phyloP scores from a whole-genome alignment of 495 filamentous ascomycete genomes.

The Copromyces sp. region DNA sequence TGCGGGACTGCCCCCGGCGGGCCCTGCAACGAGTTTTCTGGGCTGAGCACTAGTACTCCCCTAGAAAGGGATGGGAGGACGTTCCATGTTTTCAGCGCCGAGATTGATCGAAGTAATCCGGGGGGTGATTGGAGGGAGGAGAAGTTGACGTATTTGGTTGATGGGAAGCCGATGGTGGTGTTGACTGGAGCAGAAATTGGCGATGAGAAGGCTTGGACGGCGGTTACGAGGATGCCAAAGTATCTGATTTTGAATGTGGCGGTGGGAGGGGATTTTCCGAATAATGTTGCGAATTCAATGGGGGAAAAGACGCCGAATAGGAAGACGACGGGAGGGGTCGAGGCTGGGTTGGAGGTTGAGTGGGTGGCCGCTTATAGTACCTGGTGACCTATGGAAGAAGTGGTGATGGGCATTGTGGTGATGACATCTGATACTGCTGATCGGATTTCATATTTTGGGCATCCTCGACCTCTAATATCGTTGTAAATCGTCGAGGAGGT shows the following conservation, averaged over 20 bases:
- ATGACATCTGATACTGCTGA: background rate
- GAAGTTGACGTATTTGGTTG: background rate
- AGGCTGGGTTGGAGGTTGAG: background rate
- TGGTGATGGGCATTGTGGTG: background rate
- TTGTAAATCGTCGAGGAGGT: background rate
- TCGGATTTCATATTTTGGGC: background rate
- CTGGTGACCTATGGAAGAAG: background rate
- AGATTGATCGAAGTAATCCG: background rate
- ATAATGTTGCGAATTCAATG: background rate
- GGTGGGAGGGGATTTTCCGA: background rate
- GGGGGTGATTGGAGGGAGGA: background rate
- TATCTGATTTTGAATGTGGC: background rate
- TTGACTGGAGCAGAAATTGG: background rate
- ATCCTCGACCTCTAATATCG: background rate
- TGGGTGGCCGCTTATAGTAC: background rate
- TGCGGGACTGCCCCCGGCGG: background rate
- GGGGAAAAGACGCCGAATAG: background rate
- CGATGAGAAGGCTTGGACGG: background rate
- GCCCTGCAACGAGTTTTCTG: background rate
- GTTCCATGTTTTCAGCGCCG: background rate
- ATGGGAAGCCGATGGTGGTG: background rate
- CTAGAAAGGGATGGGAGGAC: background rate
- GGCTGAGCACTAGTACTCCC: background rate
- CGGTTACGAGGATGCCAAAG: background rate
- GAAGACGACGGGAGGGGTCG: background rate